These are phyloP conservation scores for Tetratostichococcus sp. DNA, from an alignment of 139 green algal species.

Conservation along the genomic window DNA sequence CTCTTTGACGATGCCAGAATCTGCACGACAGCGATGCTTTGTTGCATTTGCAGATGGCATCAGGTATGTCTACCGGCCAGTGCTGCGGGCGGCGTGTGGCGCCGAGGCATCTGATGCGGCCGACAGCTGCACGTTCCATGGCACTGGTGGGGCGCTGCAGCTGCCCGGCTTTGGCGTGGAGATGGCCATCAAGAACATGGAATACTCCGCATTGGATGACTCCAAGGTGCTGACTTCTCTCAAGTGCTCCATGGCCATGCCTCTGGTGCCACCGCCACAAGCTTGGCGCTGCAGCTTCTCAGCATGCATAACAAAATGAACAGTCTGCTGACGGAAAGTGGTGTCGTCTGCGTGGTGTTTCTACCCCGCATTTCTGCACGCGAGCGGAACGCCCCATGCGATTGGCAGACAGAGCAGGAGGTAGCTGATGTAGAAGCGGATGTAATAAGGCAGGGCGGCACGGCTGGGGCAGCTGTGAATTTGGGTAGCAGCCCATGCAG, in stretches of 20 bases:
- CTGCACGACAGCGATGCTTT: too few species aligned
- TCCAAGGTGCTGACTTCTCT: constrained; percentile 35
- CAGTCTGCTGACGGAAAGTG: too few species aligned
- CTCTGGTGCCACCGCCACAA: too few species aligned
- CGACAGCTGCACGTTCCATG: constrained; percentile 25
- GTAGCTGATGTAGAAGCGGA: neutral
- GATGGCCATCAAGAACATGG: constrained; percentile 96
- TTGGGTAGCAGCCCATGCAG: too few species aligned
- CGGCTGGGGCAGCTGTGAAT: neutral
- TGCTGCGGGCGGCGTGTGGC: constrained; percentile 27
- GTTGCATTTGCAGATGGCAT: too few species aligned
- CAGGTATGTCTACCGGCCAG: constrained; percentile 57
- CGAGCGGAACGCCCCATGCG: too few species aligned
- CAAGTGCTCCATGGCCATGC: too few species aligned
- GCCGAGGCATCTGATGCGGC: neutral
- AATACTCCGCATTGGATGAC: constrained; percentile 95
- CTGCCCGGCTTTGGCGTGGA: constrained; percentile 88
- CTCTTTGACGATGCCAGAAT: too few species aligned
- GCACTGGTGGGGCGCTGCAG: constrained; percentile 22
- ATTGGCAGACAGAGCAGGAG: neutral
- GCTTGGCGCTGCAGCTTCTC: too few species aligned
- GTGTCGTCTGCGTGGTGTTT: too few species aligned
- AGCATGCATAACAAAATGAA: too few species aligned
- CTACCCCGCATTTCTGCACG: too few species aligned
- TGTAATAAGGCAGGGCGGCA: neutral